phyloP scores from a whole-genome alignment of 345 rosid species.

The Euphorbia peplus region DNA sequence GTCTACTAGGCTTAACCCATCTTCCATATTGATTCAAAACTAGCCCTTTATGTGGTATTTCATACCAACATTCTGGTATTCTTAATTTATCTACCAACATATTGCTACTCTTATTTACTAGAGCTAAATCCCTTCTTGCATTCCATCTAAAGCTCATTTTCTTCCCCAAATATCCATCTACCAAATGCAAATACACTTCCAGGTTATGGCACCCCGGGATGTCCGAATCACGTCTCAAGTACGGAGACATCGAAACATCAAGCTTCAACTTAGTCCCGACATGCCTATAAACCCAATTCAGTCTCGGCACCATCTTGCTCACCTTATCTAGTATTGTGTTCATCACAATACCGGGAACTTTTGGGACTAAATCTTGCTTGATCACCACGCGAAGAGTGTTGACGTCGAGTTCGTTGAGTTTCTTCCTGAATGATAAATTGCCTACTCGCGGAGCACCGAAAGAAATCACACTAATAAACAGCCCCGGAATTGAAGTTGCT shows the following conservation, averaged over 20 bases:
- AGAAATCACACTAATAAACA: conserved; percentile 47
- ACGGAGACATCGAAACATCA: conserved; percentile 41
- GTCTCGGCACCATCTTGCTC: conserved; percentile 29
- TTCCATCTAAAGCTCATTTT: conserved; percentile 43
- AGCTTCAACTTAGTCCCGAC: conserved; percentile 57
- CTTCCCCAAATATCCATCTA: conserved; percentile 50
- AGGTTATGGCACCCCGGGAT: conserved; percentile 45
- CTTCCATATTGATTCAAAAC: conserved; percentile 51
- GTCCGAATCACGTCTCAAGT: conserved; percentile 40
- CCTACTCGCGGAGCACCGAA: conserved; percentile 74
- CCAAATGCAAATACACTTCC: conserved; percentile 54
- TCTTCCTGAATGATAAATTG: conserved; percentile 53
- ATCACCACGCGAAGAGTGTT: conserved; percentile 47
- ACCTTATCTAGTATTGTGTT: conserved; percentile 46
- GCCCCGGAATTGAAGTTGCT: conserved; percentile 34
- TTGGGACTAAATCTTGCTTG: conserved; percentile 61
- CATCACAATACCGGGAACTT: conserved; percentile 50
- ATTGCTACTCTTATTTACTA: conserved; percentile 55
- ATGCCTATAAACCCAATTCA: conserved; percentile 58
- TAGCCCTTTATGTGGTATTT: conserved; percentile 30
- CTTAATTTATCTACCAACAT: conserved; percentile 50
- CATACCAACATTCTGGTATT: conserved; percentile 59
- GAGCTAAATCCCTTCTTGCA: conserved; percentile 55
- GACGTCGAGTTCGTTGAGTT: conserved; percentile 42
- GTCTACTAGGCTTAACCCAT: conserved; percentile 70